Percentiles rank a stretch among this genome's conserved stretches.
These are phyloP conservation scores for Colletotrichum orchidophilum DNA, from an alignment of 2,329 filamentous ascomycete species.

Conservation along the genomic window DNA sequence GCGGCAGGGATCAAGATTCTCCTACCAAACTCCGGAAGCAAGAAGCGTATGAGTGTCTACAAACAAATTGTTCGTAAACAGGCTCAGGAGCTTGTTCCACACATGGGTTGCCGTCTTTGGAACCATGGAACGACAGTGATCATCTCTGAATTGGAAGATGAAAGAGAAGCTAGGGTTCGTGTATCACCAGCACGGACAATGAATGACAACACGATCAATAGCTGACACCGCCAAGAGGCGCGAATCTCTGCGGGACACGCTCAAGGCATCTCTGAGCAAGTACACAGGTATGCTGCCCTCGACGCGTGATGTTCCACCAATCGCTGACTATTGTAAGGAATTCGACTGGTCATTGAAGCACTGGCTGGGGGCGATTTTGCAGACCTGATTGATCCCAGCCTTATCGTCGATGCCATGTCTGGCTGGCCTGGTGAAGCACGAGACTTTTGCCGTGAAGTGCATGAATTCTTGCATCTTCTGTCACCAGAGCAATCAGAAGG, in stretches of 20 bases:
- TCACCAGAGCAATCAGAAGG: not conserved
- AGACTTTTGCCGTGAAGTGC: not conserved
- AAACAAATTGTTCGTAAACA: conserved; percentile 1
- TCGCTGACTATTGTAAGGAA: conserved; percentile 24
- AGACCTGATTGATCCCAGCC: not conserved
- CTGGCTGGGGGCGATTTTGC: conserved; percentile 10
- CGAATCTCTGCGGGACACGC: not conserved
- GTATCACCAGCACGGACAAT: not conserved
- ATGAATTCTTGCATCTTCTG: not conserved
- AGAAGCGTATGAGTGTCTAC: conserved; percentile 8
- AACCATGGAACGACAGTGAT: not conserved
- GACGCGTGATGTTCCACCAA: no score
- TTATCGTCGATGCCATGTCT: conserved; percentile 1
- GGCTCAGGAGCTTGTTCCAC: not conserved
- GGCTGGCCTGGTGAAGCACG: not conserved
- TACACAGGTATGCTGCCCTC: not conserved
- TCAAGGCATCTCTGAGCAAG: not conserved
- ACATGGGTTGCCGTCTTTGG: conserved; percentile 14
- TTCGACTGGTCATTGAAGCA: conserved; percentile 39
- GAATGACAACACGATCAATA: not conserved
- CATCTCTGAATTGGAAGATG: not conserved
- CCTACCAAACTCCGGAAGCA: not conserved
- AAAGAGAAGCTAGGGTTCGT: not conserved
- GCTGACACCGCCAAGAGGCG: not conserved
- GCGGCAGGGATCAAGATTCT: not conserved